Percentiles rank a stretch among this genome's conserved stretches.
Evolutionary conservation across 2,329 filamentous ascomycete species (phyloP).

Genomic region (Fusarium pininemorale): DNA sequence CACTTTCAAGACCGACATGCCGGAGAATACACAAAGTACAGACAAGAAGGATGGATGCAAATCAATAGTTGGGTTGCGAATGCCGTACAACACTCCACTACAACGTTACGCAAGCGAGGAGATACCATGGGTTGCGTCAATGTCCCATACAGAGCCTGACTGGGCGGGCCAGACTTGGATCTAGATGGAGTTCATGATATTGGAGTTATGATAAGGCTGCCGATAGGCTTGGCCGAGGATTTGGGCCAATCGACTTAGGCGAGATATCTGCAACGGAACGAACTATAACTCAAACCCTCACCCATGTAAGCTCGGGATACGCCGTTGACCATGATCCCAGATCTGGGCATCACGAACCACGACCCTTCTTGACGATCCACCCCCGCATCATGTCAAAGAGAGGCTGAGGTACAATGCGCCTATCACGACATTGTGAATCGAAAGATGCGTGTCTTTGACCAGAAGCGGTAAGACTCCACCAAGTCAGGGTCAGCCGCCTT

Average conservation of each 20-base stretch:
- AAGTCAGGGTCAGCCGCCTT: conserved; percentile 6
- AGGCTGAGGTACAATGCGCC: conserved; percentile 14
- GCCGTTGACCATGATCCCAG: neutral
- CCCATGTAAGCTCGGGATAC: neutral
- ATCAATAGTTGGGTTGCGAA: conserved; percentile 72
- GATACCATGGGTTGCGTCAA: conserved; percentile 79
- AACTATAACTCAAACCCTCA: conserved; percentile 12
- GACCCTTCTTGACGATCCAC: conserved; percentile 32
- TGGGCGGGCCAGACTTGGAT: conserved; percentile 59
- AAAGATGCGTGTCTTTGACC: conserved; percentile 27
- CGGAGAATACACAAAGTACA: conserved; percentile 43
- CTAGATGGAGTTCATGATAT: conserved; percentile 1
- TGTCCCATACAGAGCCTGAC: conserved; percentile 68
- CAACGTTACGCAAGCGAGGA: conserved; percentile 70
- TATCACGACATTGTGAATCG: conserved; percentile 4
- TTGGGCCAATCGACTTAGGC: conserved; percentile 28
- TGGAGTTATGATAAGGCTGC: conserved; percentile 15
- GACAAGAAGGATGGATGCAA: conserved; percentile 36
- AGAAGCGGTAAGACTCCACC: conserved; percentile 32
- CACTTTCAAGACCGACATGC: conserved; percentile 70
- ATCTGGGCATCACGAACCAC: conserved; percentile 13
- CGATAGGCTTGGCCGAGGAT: neutral
- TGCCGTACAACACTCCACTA: conserved; percentile 85
- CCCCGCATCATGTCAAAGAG: conserved; percentile 30
- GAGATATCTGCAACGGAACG: neutral